Base-by-base conservation (phyloP, 2,329 filamentous ascomycete genomes). In the Colletotrichum neosansevieriae region DNA sequence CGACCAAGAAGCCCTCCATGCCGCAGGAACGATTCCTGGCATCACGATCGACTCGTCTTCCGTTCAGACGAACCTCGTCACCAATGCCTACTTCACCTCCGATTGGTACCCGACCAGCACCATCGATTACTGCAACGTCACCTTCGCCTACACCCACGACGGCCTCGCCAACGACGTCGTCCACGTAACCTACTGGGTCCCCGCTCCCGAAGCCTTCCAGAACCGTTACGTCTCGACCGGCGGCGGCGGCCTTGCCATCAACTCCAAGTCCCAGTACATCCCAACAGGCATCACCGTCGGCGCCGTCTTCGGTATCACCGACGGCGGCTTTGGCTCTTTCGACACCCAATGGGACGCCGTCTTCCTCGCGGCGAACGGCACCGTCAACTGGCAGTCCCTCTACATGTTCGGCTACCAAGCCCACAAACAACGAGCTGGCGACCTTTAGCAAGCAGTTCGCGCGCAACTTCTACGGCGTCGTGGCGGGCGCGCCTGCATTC, bases 261-360 rank as follows among this genome's bases (percentile, higher is more conserved):
- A 81, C 69, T 80, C 78, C 56, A 72, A 73, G 44, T 64, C 44
- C 1, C 21, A 36, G 2, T 70, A 74, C 24, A 74, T 82, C 1
- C 78, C 81, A 12, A 79, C 76, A 1, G 83, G 83, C 42, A 74
- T 85, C 45, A 73, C 76, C 6, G 82, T 83, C 56, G 84, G 84
- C n/a, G 83, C 82, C 45, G 83, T 81, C 2, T 78, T 81, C 6
- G 84, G 84, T 29, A 74, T 79, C 29, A 86, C 85, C 0, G 82
- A 85, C 66, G 84, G 82, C 13, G 84, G 85, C 2, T 86, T 85
- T 70, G 84, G 83, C 32, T 75, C 76, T 24, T 86, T 86, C 72
- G 72, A 76, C 51, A 80, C 75, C 21, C 74, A 79, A 29, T 80
- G 76, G 34, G 79, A 82, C 62, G 72, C 65, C 2, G 78, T 74